Percentiles rank a stretch among this genome's conserved stretches.
These are phyloP conservation scores for Colletotrichum spaethianum DNA, from an alignment of 2,329 filamentous ascomycete species.

Conservation along the genomic window DNA sequence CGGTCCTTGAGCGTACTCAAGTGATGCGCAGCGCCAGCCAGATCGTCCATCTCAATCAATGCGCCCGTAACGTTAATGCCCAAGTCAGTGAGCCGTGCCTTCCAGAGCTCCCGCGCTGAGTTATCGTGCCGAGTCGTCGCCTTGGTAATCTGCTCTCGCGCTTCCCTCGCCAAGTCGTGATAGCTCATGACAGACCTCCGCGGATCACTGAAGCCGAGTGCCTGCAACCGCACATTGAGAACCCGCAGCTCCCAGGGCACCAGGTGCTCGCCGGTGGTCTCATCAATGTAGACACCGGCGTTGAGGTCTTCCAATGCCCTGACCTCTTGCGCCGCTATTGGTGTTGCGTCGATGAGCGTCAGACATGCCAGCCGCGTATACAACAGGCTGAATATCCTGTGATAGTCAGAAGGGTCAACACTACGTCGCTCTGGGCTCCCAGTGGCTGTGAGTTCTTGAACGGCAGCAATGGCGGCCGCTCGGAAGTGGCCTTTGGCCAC, in stretches of 20 bases:
- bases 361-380: conserved; percentile 88
- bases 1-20: conserved; percentile 70
- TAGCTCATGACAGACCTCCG: conserved; percentile 90
- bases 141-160: conserved; percentile 71
- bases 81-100: conserved; percentile 78
- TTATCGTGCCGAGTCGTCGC: conserved; percentile 62
- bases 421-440: conserved; percentile 38
- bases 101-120: conserved; percentile 77
- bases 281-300: conserved; percentile 68
- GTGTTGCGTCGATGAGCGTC: conserved; percentile 80
- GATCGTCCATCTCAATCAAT: conserved; percentile 88
- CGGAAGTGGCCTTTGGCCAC: conserved; percentile 84
- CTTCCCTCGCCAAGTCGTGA: conserved; percentile 88
- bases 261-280: conserved; percentile 71
- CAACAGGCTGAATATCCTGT: conserved; percentile 80
- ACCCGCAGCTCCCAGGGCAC: conserved; percentile 92
- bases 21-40: conserved; percentile 83
- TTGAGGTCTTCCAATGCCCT: conserved; percentile 75
- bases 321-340: conserved; percentile 78
- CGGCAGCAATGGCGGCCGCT: conserved; percentile 79
- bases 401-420: conserved; percentile 69
- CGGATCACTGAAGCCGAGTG: conserved; percentile 87
- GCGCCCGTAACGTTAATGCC: conserved; percentile 77
- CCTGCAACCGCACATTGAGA: conserved; percentile 86
- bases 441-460: conserved; percentile 68